These are phyloP conservation scores for Ophiosphaerella korrae DNA, from an alignment of 2,329 filamentous ascomycete genomes.

Conservation along the genomic window DNA sequence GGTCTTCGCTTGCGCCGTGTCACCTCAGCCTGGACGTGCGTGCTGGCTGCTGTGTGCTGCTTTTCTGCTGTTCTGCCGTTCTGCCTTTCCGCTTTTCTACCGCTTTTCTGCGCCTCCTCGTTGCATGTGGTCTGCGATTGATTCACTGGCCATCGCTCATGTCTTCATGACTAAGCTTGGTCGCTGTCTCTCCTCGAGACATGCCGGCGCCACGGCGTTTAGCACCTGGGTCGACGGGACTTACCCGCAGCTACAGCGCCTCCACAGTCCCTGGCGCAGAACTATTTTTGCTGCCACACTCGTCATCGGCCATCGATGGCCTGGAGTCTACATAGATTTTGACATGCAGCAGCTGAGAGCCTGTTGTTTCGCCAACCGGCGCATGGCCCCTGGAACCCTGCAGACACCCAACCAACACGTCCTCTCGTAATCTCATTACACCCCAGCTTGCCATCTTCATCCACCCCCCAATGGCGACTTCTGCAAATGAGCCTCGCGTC, in stretches of 20 bases:
- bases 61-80: too few relatives aligned
- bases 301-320: not conserved
- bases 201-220: not conserved
- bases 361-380: not conserved
- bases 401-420: not conserved
- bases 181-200: too few relatives aligned
- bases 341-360: constrained; percentile 1
- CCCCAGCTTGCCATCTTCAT: not conserved
- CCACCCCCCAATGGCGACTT: constrained; percentile 31
- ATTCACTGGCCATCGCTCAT: too few relatives aligned
- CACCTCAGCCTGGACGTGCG: not conserved
- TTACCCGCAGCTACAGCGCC: constrained; percentile 1
- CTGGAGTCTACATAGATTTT: not conserved
- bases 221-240: not conserved
- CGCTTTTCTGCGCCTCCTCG: too few relatives aligned
- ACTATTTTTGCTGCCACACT: not conserved
- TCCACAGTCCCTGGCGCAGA: too few relatives aligned
- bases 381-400: not conserved
- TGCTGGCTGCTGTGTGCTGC: too few relatives aligned
- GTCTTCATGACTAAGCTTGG: too few relatives aligned
- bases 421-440: not conserved
- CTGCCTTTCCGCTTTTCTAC: too few relatives aligned
- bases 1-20: constrained; percentile 3
- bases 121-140: too few relatives aligned
- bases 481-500: constrained; percentile 31